A percentile compares a stretch with the other conserved stretches of the same genome.
Conservation (phyloP, 768 basidiomycete genomes). For the Tulasnella sp. region DNA sequence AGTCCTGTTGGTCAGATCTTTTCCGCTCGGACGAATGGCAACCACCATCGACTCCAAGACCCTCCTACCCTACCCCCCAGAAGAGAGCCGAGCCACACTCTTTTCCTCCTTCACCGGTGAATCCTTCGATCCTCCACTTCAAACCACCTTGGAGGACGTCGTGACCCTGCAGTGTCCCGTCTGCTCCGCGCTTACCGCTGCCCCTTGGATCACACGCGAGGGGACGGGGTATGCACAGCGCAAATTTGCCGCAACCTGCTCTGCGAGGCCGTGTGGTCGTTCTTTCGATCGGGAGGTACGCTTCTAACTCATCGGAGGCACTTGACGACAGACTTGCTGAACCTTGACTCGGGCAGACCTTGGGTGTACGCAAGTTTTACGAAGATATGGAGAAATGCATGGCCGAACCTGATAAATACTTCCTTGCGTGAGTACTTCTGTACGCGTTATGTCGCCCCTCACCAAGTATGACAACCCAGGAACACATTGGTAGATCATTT, state of each 20-base stretch:
- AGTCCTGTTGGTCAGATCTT: neutral
- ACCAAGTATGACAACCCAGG: neutral
- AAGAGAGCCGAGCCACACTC: neutral
- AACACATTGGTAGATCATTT: conserved; percentile 7
- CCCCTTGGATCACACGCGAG: conserved; percentile 17
- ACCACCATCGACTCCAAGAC: conserved; percentile 15
- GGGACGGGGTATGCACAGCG: conserved; percentile 20
- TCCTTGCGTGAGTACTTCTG: conserved; percentile 7
- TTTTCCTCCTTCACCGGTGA: conserved; percentile 9
- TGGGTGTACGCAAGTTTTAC: conserved; percentile 16
- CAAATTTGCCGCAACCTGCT: conserved; percentile 8
- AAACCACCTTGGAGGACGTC: neutral
- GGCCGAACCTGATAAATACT: neutral
- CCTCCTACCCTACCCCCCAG: conserved; percentile 13
- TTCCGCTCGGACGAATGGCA: conserved; percentile 14
- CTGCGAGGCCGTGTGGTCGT: neutral
- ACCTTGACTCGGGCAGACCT: neutral
- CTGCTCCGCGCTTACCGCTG: neutral
- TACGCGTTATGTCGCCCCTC: too few relatives aligned
- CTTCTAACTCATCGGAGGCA: neutral
- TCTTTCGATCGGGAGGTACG: conserved; percentile 14
- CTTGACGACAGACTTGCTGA: neutral
- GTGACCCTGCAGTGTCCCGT: neutral
- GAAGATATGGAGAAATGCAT: conserved; percentile 13
- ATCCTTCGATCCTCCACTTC: conserved; percentile 11